phyloP scores from a whole-genome alignment of 75 land plant species.

The Cupressus sempervirens region DNA sequence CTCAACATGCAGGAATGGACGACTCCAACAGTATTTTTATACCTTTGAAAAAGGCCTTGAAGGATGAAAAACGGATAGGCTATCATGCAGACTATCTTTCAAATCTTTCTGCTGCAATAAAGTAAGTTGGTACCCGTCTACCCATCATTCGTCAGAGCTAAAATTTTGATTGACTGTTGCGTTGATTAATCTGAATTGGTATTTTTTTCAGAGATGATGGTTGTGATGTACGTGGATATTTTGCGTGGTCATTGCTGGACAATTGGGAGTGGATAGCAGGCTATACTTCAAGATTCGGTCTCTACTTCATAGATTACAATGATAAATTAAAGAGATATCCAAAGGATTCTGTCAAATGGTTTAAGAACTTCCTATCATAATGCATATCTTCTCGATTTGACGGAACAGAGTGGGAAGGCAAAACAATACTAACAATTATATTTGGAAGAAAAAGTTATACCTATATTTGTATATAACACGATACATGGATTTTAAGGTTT shows the following conservation, averaged over 20 bases:
- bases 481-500: too few relatives aligned
- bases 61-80: conserved; percentile 65
- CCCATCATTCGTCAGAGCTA: too few relatives aligned
- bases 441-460: too few relatives aligned
- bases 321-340: conserved; percentile 51
- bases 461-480: too few relatives aligned
- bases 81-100: conserved; percentile 60
- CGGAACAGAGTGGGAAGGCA: too few relatives aligned
- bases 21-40: conserved; percentile 49
- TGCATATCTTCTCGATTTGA: too few relatives aligned
- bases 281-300: conserved; percentile 56
- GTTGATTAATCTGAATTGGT: not conserved
- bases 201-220: conserved; percentile 28
- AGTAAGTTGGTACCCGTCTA: conserved; percentile 17
- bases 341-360: conserved; percentile 67
- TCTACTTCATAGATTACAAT: conserved; percentile 58
- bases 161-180: not conserved
- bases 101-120: conserved; percentile 58
- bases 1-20: conserved; percentile 58
- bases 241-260: conserved; percentile 69
- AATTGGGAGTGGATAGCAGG: conserved; percentile 75
- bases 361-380: conserved; percentile 36
- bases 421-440: too few relatives aligned
- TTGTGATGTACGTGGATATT: conserved; percentile 63
- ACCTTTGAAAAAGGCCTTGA: conserved; percentile 46